phyloP scores from a whole-genome alignment of 2,329 filamentous ascomycete genomes.

The Trichophyton rubrum region DNA sequence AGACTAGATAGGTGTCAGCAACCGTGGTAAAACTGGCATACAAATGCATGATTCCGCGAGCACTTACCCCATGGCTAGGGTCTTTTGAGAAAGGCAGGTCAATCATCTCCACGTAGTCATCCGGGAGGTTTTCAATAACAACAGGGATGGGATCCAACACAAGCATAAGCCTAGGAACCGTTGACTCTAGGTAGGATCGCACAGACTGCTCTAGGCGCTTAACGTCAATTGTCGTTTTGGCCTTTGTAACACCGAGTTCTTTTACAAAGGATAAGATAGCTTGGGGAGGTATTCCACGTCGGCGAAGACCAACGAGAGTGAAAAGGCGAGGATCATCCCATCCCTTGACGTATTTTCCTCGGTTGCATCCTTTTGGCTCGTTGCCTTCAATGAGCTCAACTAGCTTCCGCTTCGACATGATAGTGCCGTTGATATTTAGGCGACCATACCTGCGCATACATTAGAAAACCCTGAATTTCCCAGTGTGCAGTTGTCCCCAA shows the following conservation, averaged over 20 bases:
- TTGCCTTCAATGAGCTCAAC: slow-evolving; percentile 59
- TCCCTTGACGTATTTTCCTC: slow-evolving; percentile 11
- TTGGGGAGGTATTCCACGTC: slow-evolving; percentile 68
- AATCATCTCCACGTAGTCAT: slow-evolving; percentile 52
- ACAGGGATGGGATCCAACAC: slow-evolving; percentile 71
- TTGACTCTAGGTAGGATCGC: slow-evolving; percentile 71
- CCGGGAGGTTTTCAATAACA: slow-evolving; percentile 60
- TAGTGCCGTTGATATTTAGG: slow-evolving; percentile 63
- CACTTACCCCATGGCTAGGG: slow-evolving; percentile 35
- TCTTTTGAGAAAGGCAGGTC: slow-evolving; percentile 71
- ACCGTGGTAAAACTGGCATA: background rate
- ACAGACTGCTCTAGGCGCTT: slow-evolving; percentile 66
- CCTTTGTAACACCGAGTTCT: slow-evolving; percentile 74
- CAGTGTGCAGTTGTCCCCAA: background rate
- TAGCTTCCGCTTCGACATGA: slow-evolving; percentile 71
- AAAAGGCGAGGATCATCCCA: slow-evolving; percentile 83
- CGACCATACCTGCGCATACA: slow-evolving; percentile 40
- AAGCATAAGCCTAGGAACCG: slow-evolving; percentile 72
- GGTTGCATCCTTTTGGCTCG: slow-evolving; percentile 21
- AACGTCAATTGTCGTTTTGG: slow-evolving; percentile 62
- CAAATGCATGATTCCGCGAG: background rate
- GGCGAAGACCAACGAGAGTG: slow-evolving; percentile 65
- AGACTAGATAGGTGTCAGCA: slow-evolving; percentile 16
- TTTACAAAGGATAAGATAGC: slow-evolving; percentile 75
- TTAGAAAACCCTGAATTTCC: background rate